Evolutionary conservation across 257 asterid species (phyloP), one percentile per base, ranked within the genome.

Genomic region (Primulina eburnea): DNA sequence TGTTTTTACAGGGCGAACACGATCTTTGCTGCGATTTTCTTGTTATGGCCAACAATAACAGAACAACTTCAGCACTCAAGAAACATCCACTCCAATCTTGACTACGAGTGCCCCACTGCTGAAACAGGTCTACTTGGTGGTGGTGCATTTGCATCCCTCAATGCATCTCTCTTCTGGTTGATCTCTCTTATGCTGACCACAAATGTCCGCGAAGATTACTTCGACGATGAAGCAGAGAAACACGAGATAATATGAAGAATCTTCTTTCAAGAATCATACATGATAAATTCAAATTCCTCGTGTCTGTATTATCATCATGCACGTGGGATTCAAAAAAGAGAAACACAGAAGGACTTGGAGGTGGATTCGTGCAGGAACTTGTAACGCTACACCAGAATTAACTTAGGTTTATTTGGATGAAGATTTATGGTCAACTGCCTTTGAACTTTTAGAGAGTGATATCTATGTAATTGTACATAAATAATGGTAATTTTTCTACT

Each of bases 81-180:
- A 10, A 77, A 77, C 58, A 65, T 77, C 4, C 82, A 77, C 69
- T 24, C 10, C 5, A 52, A 69, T 50, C 78, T 64, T 8, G 58
- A 11, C 0, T 62, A 14, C 24, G 69, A 56, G 3, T 77, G 78
- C 65, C 69, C 75, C n/a, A 77, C 78, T 2, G 82, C 82, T 6
- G 73, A 69, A 60, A 73, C 78, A 2, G 78, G 78, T 52, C 65
- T 77, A n/a, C 38, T 77, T 2, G 82, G 82, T 4, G 82, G 82
- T 14, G 82, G 78, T 4, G 82, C 78, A 0, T 77, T 77, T 52
- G 65, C 63, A 0, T 77, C 82, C 24, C 82, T 77, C 30, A 73
- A 77, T 12, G 50, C 82, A 5, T 57, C 75, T 38, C 78, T 77
- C 62, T 59, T 77, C 21, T 77, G 82, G 82, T 35, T 77, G 50